A percentile compares a stretch with the other conserved stretches of the same genome.
phyloP scores from a whole-genome alignment of 352 stramenopile genomes.

The Phytophthora hibernalis region DNA sequence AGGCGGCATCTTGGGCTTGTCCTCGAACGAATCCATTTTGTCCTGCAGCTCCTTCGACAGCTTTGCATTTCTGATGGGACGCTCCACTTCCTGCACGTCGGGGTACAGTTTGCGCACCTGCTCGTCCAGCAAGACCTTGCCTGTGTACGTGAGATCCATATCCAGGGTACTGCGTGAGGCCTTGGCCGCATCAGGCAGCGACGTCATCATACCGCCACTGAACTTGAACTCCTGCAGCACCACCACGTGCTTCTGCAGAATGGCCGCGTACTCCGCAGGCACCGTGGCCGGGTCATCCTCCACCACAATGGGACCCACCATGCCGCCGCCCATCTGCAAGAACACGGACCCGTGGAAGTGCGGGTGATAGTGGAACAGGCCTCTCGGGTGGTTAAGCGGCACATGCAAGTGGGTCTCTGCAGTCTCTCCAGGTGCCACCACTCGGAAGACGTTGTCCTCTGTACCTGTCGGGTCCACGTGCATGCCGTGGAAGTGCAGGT shows the following conservation, averaged over 20 bases:
- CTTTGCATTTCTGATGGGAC: constrained; percentile 31
- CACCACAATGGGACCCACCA: constrained; percentile 72
- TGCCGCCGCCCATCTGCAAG: constrained; percentile 78
- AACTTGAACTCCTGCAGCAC: constrained; percentile 75
- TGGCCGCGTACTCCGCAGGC: constrained; percentile 48
- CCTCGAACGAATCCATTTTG: constrained; percentile 31
- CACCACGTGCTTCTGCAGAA: constrained; percentile 54
- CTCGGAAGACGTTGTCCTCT: constrained; percentile 82
- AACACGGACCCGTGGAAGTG: constrained; percentile 83
- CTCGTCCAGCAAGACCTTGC: constrained; percentile 45
- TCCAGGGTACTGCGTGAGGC: constrained; percentile 59
- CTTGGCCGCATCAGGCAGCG: constrained; percentile 53
- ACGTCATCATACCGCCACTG: constrained; percentile 57
- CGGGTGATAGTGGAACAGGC: constrained; percentile 87
- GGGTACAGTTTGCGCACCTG: constrained; percentile 53
- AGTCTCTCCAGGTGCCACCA: constrained; percentile 55
- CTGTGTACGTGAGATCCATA: constrained; percentile 57
- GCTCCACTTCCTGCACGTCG: constrained; percentile 44
- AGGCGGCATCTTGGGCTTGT: constrained; percentile 33
- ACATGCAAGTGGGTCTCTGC: constrained; percentile 62
- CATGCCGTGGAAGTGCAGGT: constrained; percentile 85
- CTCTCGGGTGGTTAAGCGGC: constrained; percentile 66
- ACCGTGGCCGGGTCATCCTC: constrained; percentile 60
- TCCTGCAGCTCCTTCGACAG: constrained; percentile 39
- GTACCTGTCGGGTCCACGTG: constrained; percentile 82